phyloP scores from a whole-genome alignment of 2,329 filamentous ascomycete genomes.

The Penicillium nordicum region DNA sequence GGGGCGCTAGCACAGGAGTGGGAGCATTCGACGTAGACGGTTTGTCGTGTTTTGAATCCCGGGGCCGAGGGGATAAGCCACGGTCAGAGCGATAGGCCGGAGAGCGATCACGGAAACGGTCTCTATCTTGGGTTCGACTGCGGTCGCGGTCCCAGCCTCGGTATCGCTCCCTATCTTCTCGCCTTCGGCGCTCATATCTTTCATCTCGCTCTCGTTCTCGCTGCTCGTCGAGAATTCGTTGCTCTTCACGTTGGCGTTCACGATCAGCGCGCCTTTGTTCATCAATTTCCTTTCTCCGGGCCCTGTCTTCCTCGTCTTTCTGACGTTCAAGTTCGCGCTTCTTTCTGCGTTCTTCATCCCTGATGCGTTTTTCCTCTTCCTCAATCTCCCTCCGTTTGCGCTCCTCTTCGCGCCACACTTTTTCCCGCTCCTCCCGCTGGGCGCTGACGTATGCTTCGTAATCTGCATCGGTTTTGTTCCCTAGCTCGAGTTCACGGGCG shows the following conservation, averaged over 20 bases:
- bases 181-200: constrained; percentile 43
- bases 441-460: constrained; percentile 54
- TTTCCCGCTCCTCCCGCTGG: constrained; percentile 52
- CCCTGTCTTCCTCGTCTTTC: constrained; percentile 45
- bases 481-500: constrained; percentile 52
- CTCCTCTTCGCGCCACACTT: constrained; percentile 48
- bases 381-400: constrained; percentile 53
- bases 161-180: constrained; percentile 47
- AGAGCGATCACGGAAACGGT: constrained; percentile 33
- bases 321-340: constrained; percentile 44
- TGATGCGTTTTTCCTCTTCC: constrained; percentile 40
- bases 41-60: constrained; percentile 33
- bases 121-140: constrained; percentile 36
- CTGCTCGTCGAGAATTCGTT: constrained; percentile 53
- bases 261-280: constrained; percentile 49
- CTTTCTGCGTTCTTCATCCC: constrained; percentile 43
- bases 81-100: constrained; percentile 34
- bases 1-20: constrained; percentile 27
- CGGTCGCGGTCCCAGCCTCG: constrained; percentile 39
- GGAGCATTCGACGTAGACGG: constrained; percentile 34
- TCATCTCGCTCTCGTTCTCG: constrained; percentile 51
- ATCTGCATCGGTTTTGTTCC: constrained; percentile 59
- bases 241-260: constrained; percentile 51
- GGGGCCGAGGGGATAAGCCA: constrained; percentile 27
- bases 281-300: constrained; percentile 50